These are phyloP conservation scores for Buxus sempervirens DNA, from an alignment of 164 flowering plant genomes.

Conservation along the genomic window DNA sequence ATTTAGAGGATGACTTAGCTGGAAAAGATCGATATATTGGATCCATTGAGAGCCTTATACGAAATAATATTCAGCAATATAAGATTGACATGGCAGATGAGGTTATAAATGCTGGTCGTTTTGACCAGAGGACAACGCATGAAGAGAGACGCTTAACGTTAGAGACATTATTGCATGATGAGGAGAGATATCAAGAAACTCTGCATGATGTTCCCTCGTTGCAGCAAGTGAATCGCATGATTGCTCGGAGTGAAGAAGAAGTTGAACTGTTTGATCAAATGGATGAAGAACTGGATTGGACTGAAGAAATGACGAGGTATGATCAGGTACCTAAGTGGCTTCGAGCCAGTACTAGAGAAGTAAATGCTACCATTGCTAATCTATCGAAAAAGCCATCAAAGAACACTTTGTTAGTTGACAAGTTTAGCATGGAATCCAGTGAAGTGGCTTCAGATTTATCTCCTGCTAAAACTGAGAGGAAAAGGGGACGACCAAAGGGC, in stretches of 20 bases:
- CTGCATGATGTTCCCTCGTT: slow-evolving; percentile 94
- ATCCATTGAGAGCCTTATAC: slow-evolving; percentile 93
- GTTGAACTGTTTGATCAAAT: slow-evolving; percentile 93
- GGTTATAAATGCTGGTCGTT: slow-evolving; percentile 99
- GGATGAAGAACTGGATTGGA: slow-evolving; percentile 96
- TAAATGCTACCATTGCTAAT: slow-evolving; percentile 60
- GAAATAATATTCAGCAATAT: slow-evolving; percentile 97
- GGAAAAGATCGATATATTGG: slow-evolving; percentile 99
- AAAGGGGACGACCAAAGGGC: slow-evolving; percentile 80
- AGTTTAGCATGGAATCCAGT: slow-evolving; percentile 38
- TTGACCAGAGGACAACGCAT: slow-evolving; percentile 99
- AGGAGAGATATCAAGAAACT: slow-evolving; percentile 93
- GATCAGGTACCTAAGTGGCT: slow-evolving; percentile 97
- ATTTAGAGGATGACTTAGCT: slow-evolving; percentile 92
- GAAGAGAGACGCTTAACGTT: slow-evolving; percentile 94
- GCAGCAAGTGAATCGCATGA: slow-evolving; percentile 95
- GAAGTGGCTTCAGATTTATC: slow-evolving; percentile 46
- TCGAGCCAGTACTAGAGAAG: slow-evolving; percentile 73
- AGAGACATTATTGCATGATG: slow-evolving; percentile 92
- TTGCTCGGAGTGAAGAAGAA: slow-evolving; percentile 94
- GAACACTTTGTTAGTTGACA: slow-evolving; percentile 33
- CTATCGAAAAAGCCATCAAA: slow-evolving; percentile 79
- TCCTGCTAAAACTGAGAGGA: slow-evolving; percentile 48
- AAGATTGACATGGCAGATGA: slow-evolving; percentile 99
- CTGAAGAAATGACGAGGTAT: slow-evolving; percentile 75